Percentiles rank a stretch among this genome's conserved stretches.
Evolutionary conservation across 2,329 filamentous ascomycete genomes (phyloP).

Genomic region (Diaporthe citriasiana): DNA sequence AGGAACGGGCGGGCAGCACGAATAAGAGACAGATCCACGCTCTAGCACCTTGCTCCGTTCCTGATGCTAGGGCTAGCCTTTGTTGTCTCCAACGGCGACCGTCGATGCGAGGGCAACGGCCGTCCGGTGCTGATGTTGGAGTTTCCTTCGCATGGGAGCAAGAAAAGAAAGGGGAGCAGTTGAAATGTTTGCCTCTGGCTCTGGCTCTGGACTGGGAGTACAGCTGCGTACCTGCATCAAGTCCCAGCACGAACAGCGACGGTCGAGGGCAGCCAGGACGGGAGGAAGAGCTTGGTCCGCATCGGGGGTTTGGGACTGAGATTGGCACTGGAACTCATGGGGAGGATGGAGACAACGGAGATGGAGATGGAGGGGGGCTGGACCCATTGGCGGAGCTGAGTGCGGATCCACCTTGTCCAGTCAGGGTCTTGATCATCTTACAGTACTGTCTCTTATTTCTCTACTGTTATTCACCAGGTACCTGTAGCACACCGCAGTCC

Average conservation of each 20-base stretch:
- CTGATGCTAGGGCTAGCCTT: slow-evolving; percentile 19
- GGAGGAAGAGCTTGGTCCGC: slow-evolving; percentile 14
- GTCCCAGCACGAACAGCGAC: not conserved
- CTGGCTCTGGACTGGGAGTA: not conserved
- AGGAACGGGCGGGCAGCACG: slow-evolving; percentile 32
- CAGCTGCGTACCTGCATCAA: too few relatives aligned
- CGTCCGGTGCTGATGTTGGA: not conserved
- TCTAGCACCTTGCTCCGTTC: slow-evolving; percentile 20
- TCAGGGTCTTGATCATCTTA: slow-evolving; percentile 10
- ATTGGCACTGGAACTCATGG: not conserved
- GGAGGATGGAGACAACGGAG: slow-evolving; percentile 20
- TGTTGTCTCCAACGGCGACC: slow-evolving; percentile 19
- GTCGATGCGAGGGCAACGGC: slow-evolving; percentile 1
- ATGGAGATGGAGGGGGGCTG: slow-evolving; percentile 26
- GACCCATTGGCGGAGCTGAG: slow-evolving; percentile 21
- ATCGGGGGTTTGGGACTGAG: not conserved
- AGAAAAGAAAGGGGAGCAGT: not conserved
- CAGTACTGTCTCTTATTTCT: not conserved
- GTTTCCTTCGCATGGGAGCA: not conserved
- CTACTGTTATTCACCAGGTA: not conserved
- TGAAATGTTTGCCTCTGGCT: not conserved
- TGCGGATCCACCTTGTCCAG: not conserved
- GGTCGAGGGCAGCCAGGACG: not conserved
- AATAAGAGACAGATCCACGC: slow-evolving; percentile 31
- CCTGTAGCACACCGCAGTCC: not conserved